These are phyloP conservation scores for Catharanthus roseus DNA, from an alignment of 257 asterid genomes.

Conservation along the genomic window DNA sequence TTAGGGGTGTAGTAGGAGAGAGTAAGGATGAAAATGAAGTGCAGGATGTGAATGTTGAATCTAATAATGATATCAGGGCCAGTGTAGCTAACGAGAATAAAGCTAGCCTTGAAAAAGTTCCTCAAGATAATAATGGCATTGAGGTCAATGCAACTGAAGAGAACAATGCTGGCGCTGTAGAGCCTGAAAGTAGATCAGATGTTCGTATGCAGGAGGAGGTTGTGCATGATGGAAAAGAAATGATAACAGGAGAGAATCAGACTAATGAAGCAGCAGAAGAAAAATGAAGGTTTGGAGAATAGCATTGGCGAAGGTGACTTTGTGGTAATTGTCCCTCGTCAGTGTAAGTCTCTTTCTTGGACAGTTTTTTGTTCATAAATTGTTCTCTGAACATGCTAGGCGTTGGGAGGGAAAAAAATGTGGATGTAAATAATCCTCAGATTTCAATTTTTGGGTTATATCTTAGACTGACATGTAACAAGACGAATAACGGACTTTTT, in stretches of 20 bases:
- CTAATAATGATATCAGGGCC: background rate
- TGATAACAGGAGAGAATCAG: constrained; percentile 10
- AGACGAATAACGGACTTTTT: background rate
- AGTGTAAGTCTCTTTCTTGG: constrained; percentile 22
- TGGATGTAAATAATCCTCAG: constrained; percentile 14
- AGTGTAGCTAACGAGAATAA: background rate
- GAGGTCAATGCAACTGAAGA: background rate
- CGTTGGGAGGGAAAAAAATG: background rate
- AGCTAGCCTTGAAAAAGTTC: background rate
- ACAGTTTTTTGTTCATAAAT: background rate
- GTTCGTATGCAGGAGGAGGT: constrained; percentile 17
- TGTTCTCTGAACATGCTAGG: background rate
- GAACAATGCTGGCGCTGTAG: constrained; percentile 5
- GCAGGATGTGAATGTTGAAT: constrained; percentile 9
- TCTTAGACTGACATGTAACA: constrained; percentile 9
- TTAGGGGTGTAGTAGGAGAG: constrained; percentile 14
- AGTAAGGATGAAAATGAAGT: constrained; percentile 8
- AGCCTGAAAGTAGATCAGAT: background rate
- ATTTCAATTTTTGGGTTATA: background rate
- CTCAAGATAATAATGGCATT: background rate
- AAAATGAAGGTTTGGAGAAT: constrained; percentile 20
- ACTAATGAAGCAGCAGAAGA: constrained; percentile 14
- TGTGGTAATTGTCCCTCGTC: constrained; percentile 27
- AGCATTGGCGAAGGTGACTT: constrained; percentile 33
- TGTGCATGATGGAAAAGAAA: constrained; percentile 11